phyloP scores from a whole-genome alignment of 2,329 filamentous ascomycete species.

The Colletotrichum liaoningense region DNA sequence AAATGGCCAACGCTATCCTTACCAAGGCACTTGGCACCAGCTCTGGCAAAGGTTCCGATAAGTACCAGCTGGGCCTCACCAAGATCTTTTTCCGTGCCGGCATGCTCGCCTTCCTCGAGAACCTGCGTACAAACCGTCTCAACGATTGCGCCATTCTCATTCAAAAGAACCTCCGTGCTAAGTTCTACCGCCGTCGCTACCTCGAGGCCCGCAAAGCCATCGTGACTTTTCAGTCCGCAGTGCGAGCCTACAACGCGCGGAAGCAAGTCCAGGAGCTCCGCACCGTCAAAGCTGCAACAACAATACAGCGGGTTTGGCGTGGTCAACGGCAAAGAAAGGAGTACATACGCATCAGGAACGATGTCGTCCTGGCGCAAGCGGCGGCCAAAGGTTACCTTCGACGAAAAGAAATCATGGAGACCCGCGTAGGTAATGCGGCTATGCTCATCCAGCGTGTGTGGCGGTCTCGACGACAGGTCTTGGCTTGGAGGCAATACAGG shows the following conservation, averaged over 20 bases:
- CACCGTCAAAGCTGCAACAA: slow-evolving; percentile 87
- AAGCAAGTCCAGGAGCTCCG: slow-evolving; percentile 83
- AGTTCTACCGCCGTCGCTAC: slow-evolving; percentile 94
- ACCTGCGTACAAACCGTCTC: slow-evolving; percentile 87
- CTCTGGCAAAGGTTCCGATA: slow-evolving; percentile 81
- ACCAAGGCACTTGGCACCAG: slow-evolving; percentile 86
- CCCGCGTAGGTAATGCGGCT: slow-evolving; percentile 90
- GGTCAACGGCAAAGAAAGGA: slow-evolving; percentile 89
- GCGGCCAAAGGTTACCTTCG: slow-evolving; percentile 91
- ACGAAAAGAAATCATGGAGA: slow-evolving; percentile 93
- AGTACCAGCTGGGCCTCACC: slow-evolving; percentile 96
- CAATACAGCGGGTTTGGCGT: slow-evolving; percentile 95
- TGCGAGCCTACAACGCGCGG: slow-evolving; percentile 82
- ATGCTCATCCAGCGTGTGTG: slow-evolving; percentile 91
- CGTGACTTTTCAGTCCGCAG: slow-evolving; percentile 81
- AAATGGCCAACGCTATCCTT: slow-evolving; percentile 94
- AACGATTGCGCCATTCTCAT: slow-evolving; percentile 98
- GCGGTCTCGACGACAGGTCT: slow-evolving; percentile 83
- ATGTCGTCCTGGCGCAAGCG: slow-evolving; percentile 90
- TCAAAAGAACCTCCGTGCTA: slow-evolving; percentile 96
- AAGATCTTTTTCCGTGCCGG: slow-evolving; percentile 99
- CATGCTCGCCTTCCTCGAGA: slow-evolving; percentile 98
- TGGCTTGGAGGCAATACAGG: slow-evolving; percentile 87
- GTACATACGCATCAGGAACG: slow-evolving; percentile 82
- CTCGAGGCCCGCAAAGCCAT: slow-evolving; percentile 87